These are phyloP conservation scores for Aspergillus steynii DNA, from an alignment of 495 filamentous ascomycete genomes.

Conservation along the genomic window DNA sequence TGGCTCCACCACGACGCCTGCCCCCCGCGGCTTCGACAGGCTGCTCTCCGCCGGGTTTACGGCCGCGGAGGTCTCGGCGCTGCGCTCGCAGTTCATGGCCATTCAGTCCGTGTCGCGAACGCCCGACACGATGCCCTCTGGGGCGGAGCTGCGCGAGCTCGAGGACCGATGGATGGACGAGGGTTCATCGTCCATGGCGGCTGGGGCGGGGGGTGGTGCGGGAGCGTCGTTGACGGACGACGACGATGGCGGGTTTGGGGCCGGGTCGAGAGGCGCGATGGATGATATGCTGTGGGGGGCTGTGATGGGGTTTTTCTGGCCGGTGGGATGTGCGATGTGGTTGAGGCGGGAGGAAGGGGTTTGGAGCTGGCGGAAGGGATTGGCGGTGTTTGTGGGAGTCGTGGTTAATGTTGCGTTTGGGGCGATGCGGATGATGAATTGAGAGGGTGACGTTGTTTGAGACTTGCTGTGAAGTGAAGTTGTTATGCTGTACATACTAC, in stretches of 20 bases:
- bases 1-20: conserved; percentile 50
- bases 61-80: conserved; percentile 71
- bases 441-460: conserved; percentile 8
- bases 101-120: conserved; percentile 76
- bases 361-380: conserved; percentile 76
- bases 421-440: conserved; percentile 57
- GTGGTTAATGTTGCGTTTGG: conserved; percentile 73
- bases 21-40: conserved; percentile 87
- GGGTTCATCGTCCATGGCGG: conserved; percentile 49
- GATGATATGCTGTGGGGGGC: conserved; percentile 89
- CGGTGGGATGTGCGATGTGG: conserved; percentile 81
- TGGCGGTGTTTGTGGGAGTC: conserved; percentile 81
- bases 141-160: conserved; percentile 59
- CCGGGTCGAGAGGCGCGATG: conserved; percentile 51
- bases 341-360: conserved; percentile 84
- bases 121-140: conserved; percentile 78
- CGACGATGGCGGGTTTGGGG: conserved; percentile 51
- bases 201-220: conserved; percentile 35
- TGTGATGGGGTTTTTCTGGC: conserved; percentile 92
- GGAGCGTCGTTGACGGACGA: conserved; percentile 44
- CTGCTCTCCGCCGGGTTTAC: conserved; percentile 79
- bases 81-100: conserved; percentile 82
- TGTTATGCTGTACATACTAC: conserved; percentile 2
- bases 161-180: conserved; percentile 95
- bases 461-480: not conserved